phyloP scores from a whole-genome alignment of 768 basidiomycete species.

The Phylloporus sp. region DNA sequence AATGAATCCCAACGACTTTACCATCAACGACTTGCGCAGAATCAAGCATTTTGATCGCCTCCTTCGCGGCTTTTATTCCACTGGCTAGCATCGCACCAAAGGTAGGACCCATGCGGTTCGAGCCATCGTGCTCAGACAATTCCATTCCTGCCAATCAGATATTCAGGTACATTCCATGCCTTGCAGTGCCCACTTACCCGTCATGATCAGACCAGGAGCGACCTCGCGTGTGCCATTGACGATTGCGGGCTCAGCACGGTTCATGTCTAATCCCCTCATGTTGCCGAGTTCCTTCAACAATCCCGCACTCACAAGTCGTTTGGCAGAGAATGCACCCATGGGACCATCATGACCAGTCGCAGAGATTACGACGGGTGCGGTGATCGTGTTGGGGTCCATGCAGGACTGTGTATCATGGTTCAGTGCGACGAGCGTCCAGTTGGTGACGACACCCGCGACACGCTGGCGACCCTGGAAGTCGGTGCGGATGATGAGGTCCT shows the following conservation, averaged over 20 bases:
- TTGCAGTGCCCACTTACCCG: conserved; percentile 41
- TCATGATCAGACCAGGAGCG: conserved; percentile 68
- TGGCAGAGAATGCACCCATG: conserved; percentile 81
- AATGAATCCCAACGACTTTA: conserved; percentile 42
- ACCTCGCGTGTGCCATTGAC: conserved; percentile 77
- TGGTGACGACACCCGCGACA: conserved; percentile 51
- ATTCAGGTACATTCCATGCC: neutral
- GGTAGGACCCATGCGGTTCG: conserved; percentile 74
- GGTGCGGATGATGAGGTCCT: conserved; percentile 68
- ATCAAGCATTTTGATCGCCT: conserved; percentile 54
- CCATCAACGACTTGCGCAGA: conserved; percentile 49
- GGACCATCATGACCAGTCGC: conserved; percentile 77
- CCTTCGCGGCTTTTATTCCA: conserved; percentile 68
- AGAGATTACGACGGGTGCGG: conserved; percentile 69
- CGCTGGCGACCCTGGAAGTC: conserved; percentile 43
- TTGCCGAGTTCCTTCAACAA: conserved; percentile 70
- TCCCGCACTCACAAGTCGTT: conserved; percentile 73
- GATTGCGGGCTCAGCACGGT: conserved; percentile 76
- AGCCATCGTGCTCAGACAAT: conserved; percentile 75
- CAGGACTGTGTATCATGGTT: conserved; percentile 75
- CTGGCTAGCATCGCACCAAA: conserved; percentile 80
- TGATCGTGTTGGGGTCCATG: conserved; percentile 80
- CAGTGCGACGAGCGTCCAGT: conserved; percentile 49
- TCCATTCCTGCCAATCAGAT: conserved; percentile 62
- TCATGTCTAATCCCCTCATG: conserved; percentile 81